Conservation (phyloP, 2,329 filamentous ascomycete genomes). For the Paecilomyces formosus region DNA sequence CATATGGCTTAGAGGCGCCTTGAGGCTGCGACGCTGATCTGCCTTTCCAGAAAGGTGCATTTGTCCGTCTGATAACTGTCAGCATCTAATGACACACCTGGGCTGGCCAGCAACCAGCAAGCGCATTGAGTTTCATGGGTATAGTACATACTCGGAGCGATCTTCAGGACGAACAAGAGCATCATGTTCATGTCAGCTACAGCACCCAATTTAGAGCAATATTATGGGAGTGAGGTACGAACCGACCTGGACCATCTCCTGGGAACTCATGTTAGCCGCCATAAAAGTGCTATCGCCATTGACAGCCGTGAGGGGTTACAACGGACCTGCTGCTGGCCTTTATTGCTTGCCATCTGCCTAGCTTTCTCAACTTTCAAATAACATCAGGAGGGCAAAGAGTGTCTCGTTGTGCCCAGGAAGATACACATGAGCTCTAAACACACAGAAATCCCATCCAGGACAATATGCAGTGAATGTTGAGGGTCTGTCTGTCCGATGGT, state of each 20-base stretch:
- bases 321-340: slow-evolving; percentile 63
- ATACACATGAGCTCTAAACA: not conserved
- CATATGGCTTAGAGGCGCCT: slow-evolving; percentile 51
- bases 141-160: slow-evolving; percentile 29
- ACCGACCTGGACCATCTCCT: slow-evolving; percentile 99
- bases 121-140: not conserved
- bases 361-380: slow-evolving; percentile 2
- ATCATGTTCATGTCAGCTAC: slow-evolving; percentile 15
- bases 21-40: slow-evolving; percentile 46
- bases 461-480: not conserved
- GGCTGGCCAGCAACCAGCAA: not conserved
- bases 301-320: not conserved
- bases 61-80: slow-evolving; percentile 53
- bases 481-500: not conserved
- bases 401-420: not conserved
- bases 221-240: slow-evolving; percentile 42
- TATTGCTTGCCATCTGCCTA: slow-evolving; percentile 36
- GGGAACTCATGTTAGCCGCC: slow-evolving; percentile 5
- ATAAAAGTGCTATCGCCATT: not conserved
- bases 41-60: slow-evolving; percentile 80
- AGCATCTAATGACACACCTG: slow-evolving; percentile 14
- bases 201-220: slow-evolving; percentile 5
- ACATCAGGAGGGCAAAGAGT: not conserved
- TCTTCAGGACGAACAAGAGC: slow-evolving; percentile 20
- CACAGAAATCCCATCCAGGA: not conserved